Evolutionary conservation across 2,329 filamentous ascomycete species (phyloP), one percentile per base, ranked within the genome.

Genomic region (Endoconidiophora polonica): DNA sequence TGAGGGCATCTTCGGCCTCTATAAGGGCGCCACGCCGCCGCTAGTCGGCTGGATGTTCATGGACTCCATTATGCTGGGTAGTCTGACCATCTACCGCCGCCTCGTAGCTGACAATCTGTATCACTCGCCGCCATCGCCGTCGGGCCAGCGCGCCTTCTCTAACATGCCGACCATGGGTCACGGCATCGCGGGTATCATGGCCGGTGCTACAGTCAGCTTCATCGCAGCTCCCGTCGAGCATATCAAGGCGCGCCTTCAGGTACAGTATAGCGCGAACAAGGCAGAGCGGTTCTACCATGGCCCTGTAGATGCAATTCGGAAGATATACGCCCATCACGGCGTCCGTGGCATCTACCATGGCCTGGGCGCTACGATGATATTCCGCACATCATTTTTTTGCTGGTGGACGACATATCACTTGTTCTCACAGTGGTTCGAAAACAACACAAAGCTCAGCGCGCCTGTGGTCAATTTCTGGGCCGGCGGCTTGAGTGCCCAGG

Each of bases 31-130:
- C 9, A 86, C 84, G 24, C 90, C 90, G 50, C 91, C 91, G 48
- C 71, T 96, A 45, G 78, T 95, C 47, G 91, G 91, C 58, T 96
- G 91, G 91, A 94, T 96, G 83, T 86, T 93, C 60, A 96, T 96
- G 90, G 91, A 98, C 68, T 74, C 69, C 40, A 63, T 81, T 53
- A 94, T 96, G 88, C 75, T 96, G 33, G 91, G 91, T 40, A 93
- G 85, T 16, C 70, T 98, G 56, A 94, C 84, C 22, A 75, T 94
- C 46, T 96, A 96, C 68, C 83, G 90, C 37, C 81, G 85, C 44
- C 65, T 95, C 43, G 70, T 96, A 14, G 81, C 83, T 55, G 81
- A 91, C 60, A 75, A 86, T 57, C 67, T 95, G 59, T 95, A 91
- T 66, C 43, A 53, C 20, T 59, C 59, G 55, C 33, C 56, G 51